phyloP scores from a whole-genome alignment of 345 rosid species.

The Hibiscus mutabilis region DNA sequence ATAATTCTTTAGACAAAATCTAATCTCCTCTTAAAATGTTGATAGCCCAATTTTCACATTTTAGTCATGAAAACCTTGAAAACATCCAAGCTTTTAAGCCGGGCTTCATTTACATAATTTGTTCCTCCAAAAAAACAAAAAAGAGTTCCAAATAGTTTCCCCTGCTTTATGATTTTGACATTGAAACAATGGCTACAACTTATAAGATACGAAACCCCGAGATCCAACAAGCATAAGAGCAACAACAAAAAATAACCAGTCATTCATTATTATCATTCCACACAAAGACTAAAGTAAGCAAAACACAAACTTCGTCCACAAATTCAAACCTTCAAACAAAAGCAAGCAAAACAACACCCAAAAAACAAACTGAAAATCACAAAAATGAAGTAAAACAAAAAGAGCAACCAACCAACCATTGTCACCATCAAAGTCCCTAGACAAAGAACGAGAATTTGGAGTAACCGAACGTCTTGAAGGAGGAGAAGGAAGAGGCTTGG shows the following conservation, averaged over 20 bases:
- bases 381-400: not conserved
- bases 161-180: not conserved
- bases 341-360: constrained; percentile 4
- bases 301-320: not conserved
- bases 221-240: not conserved
- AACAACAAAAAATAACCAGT: not conserved
- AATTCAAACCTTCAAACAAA: not conserved
- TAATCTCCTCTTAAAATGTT: not conserved
- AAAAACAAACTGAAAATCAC: not conserved
- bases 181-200: not conserved
- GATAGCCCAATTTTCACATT: not conserved
- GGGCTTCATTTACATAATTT: not conserved
- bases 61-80: not conserved
- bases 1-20: not conserved
- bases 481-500: constrained; percentile 22
- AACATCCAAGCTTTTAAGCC: not conserved
- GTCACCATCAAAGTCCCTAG: constrained; percentile 36
- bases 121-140: not conserved
- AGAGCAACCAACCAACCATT: constrained; percentile 36
- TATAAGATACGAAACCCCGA: not conserved
- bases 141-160: not conserved
- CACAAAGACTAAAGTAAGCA: not conserved
- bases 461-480: constrained; percentile 62
- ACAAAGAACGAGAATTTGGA: constrained; percentile 48
- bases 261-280: not conserved